Evolutionary conservation across 306 rosid species (phyloP).

Genomic region (Cicer yamashitae): DNA sequence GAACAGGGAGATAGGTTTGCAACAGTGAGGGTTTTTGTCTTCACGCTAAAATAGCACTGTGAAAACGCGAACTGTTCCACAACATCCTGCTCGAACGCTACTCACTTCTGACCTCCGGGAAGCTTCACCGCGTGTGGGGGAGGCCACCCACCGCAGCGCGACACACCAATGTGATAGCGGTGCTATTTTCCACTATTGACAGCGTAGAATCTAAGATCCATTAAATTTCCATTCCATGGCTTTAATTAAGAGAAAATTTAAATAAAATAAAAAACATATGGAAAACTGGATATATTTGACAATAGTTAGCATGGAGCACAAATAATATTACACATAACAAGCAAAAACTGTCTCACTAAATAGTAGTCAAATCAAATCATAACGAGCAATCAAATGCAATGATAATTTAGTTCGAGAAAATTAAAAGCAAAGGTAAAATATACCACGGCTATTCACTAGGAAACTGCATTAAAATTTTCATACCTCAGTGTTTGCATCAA

Average conservation of each 20-base stretch:
- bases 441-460: neutral
- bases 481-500: conserved; percentile 92
- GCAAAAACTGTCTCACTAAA: conserved; percentile 29
- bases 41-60: too few relatives aligned
- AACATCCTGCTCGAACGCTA: too few relatives aligned
- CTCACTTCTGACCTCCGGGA: too few relatives aligned
- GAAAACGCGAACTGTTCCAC: too few relatives aligned
- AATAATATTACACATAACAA: conserved; percentile 26
- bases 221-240: conserved; percentile 24
- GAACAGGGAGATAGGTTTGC: too few relatives aligned
- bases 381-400: conserved; percentile 12
- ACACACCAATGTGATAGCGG: too few relatives aligned
- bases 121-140: too few relatives aligned
- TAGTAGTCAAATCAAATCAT: conserved; percentile 28
- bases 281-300: conserved; percentile 22
- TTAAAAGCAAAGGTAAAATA: conserved; percentile 12
- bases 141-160: too few relatives aligned
- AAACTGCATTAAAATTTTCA: conserved; percentile 30
- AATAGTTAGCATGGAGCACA: neutral
- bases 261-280: conserved; percentile 6
- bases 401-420: conserved; percentile 21
- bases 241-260: conserved; percentile 7
- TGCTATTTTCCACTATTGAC: too few relatives aligned
- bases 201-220: conserved; percentile 14
- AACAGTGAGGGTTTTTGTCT: too few relatives aligned